Evolutionary conservation across 495 filamentous ascomycete species (phyloP).

Genomic region (Elasticomyces elasticus): DNA sequence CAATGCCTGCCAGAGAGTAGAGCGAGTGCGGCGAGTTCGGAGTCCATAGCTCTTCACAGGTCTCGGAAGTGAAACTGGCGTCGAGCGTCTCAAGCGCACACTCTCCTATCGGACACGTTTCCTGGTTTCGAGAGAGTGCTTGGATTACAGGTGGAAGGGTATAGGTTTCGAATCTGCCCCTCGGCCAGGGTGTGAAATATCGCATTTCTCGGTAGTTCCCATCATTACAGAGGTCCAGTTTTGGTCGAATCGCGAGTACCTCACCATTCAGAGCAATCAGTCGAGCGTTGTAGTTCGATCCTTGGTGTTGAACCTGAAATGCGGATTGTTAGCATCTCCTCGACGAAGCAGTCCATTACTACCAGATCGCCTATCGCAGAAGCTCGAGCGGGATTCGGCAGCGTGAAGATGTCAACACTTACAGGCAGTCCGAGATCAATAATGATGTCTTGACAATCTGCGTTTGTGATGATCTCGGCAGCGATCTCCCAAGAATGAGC

Average conservation of each 20-base stretch:
- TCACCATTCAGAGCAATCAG: constrained; percentile 46
- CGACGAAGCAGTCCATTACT: no score
- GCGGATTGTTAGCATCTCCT: no score
- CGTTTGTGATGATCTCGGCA: constrained; percentile 50
- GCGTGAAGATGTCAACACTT: no score
- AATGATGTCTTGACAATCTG: constrained; percentile 62
- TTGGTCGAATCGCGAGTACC: constrained; percentile 60
- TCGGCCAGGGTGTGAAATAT: constrained; percentile 60
- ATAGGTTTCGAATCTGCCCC: constrained; percentile 58
- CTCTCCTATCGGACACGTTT: constrained; percentile 14
- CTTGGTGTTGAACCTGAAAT: constrained; percentile 58
- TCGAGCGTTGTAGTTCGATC: constrained; percentile 64
- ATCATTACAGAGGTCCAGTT: constrained; percentile 74
- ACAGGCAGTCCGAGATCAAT: constrained; percentile 43
- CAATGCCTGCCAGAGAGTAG: constrained; percentile 34
- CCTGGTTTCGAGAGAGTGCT: constrained; percentile 38
- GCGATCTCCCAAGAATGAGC: constrained; percentile 57
- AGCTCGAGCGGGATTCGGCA: no score
- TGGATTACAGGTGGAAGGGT: constrained; percentile 50
- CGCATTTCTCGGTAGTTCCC: constrained; percentile 61
- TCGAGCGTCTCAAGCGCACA: constrained; percentile 31
- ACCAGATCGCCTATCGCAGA: no score
- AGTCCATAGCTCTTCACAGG: constrained; percentile 34
- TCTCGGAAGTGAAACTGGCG: constrained; percentile 26
- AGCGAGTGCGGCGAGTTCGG: constrained; percentile 34